Evolutionary conservation across 2,329 filamentous ascomycete species (phyloP).

Genomic region (Venturia nashicola): DNA sequence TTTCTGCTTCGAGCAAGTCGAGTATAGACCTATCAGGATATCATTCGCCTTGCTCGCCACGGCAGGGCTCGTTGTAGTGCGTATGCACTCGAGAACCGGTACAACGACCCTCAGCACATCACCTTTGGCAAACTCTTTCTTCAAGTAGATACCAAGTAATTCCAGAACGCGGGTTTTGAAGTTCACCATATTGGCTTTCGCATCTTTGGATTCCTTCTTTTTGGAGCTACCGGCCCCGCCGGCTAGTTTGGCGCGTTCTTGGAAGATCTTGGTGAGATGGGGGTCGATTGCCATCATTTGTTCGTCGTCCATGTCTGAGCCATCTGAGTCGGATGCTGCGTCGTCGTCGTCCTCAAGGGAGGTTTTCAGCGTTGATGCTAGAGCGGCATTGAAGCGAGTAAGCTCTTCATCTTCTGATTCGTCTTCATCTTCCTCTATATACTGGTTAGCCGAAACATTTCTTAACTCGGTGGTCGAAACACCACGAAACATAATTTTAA

Average conservation of each 20-base stretch:
- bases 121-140: slow-evolving; percentile 57
- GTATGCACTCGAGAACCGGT: slow-evolving; percentile 63
- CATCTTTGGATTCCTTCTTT: slow-evolving; percentile 77
- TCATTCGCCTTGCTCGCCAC: slow-evolving; percentile 60
- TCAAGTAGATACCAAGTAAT: slow-evolving; percentile 72
- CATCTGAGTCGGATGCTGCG: slow-evolving; percentile 27
- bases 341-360: slow-evolving; percentile 44
- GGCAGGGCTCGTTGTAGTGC: slow-evolving; percentile 64
- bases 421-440: slow-evolving; percentile 15
- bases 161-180: slow-evolving; percentile 94
- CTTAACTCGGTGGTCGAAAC: neutral
- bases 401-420: slow-evolving; percentile 39
- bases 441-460: neutral
- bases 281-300: slow-evolving; percentile 86
- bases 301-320: slow-evolving; percentile 83
- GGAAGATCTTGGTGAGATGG: slow-evolving; percentile 76
- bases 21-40: slow-evolving; percentile 62
- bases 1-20: slow-evolving; percentile 42
- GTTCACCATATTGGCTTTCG: slow-evolving; percentile 78
- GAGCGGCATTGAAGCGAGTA: slow-evolving; percentile 57
- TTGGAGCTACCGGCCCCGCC: slow-evolving; percentile 34
- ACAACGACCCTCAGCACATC: slow-evolving; percentile 59
- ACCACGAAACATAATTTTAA: no score
- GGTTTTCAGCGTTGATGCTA: slow-evolving; percentile 67
- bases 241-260: slow-evolving; percentile 48